These are phyloP conservation scores for Fusarium nygamai DNA, from an alignment of 2,329 filamentous ascomycete genomes.

Conservation along the genomic window DNA sequence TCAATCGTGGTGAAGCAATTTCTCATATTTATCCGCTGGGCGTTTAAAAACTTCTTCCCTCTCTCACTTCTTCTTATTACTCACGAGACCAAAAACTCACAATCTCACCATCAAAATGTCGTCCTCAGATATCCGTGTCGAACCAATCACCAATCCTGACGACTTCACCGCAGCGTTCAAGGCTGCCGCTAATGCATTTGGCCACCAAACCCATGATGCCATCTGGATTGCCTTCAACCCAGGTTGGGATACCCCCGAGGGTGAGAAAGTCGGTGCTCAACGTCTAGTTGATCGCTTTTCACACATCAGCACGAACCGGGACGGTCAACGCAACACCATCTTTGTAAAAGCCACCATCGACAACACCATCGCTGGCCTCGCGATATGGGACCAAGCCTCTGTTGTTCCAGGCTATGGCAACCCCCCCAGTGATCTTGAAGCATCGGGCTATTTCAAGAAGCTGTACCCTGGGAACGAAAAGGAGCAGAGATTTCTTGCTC, in stretches of 20 bases:
- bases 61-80: background rate
- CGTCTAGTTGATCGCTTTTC: constrained; percentile 56
- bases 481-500: constrained; percentile 58
- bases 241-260: constrained; percentile 62
- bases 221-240: constrained; percentile 64
- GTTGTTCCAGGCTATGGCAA: constrained; percentile 60
- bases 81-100: rapidly evolving
- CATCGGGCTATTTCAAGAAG: constrained; percentile 45
- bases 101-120: background rate
- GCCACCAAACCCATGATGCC: constrained; percentile 59
- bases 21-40: background rate
- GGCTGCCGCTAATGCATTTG: constrained; percentile 53
- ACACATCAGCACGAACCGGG: constrained; percentile 50
- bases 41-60: rapidly evolving
- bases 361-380: constrained; percentile 58
- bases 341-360: constrained; percentile 64
- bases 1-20: background rate
- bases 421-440: constrained; percentile 45
- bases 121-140: constrained; percentile 33
- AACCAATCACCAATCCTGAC: constrained; percentile 40
- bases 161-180: constrained; percentile 44
- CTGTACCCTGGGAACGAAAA: constrained; percentile 55
- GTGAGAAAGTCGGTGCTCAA: constrained; percentile 48
- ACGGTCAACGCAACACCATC: constrained; percentile 59
- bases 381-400: constrained; percentile 65